These are phyloP conservation scores for Boletus sensibilis DNA, from an alignment of 768 basidiomycete genomes.

Conservation along the genomic window DNA sequence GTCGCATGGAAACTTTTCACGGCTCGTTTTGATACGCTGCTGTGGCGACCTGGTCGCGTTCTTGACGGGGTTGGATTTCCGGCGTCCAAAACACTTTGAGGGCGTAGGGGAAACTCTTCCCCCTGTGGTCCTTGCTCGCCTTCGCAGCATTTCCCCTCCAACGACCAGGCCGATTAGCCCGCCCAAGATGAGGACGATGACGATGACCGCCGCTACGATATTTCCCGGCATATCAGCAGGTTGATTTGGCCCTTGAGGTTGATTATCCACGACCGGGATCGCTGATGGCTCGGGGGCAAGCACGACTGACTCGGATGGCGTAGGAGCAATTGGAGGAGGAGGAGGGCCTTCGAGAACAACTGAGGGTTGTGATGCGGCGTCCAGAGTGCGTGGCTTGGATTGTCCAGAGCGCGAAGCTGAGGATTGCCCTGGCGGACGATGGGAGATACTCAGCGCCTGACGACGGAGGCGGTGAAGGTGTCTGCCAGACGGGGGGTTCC, in stretches of 20 bases:
- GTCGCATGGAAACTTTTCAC: conserved; percentile 10
- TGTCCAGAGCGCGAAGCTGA: neutral
- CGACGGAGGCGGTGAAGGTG: conserved; percentile 16
- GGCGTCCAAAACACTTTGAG: neutral
- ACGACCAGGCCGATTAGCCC: conserved; percentile 27
- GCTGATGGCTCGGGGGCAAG: conserved; percentile 8
- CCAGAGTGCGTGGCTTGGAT: conserved; percentile 6
- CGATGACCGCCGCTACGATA: conserved; percentile 20
- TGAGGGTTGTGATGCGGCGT: conserved; percentile 8
- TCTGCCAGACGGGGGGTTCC: conserved; percentile 5
- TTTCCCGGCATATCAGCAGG: conserved; percentile 17
- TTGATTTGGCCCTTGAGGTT: conserved; percentile 3
- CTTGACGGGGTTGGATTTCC: conserved; percentile 6
- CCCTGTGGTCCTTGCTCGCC: conserved; percentile 3
- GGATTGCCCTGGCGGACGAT: neutral
- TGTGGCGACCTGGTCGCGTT: neutral
- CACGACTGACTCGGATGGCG: conserved; percentile 4
- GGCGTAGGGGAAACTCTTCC: neutral
- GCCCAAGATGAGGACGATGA: conserved; percentile 29
- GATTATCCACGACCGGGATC: neutral
- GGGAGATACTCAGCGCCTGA: conserved; percentile 8
- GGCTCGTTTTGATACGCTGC: neutral
- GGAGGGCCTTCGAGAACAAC: conserved; percentile 2
- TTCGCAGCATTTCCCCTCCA: conserved; percentile 29
- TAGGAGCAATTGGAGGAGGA: neutral